Conservation (phyloP, 805 yeast species). For the Sungouiozyma ichnusensis region DNA sequence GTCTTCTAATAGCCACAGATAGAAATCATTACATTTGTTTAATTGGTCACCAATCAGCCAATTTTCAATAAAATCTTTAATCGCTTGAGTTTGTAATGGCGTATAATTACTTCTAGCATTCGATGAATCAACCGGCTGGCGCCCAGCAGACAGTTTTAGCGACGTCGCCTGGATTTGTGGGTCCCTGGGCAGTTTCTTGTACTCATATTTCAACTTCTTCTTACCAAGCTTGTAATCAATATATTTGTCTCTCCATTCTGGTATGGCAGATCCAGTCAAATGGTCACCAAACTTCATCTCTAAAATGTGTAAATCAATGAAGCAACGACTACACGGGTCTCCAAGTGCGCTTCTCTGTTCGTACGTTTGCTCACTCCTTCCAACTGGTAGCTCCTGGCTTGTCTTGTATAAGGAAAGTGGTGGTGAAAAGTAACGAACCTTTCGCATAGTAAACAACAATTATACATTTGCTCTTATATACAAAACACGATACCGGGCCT, state of each 20-base stretch:
- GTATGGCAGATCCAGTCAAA: slow-evolving; percentile 53
- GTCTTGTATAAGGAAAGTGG: too few species aligned
- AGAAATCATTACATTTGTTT: slow-evolving; percentile 26
- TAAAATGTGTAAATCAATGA: too few species aligned
- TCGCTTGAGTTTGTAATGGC: slow-evolving; percentile 9
- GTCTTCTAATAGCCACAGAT: slow-evolving; percentile 22
- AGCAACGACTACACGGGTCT: too few species aligned
- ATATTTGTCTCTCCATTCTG: slow-evolving; percentile 82
- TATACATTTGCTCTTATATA: too few species aligned
- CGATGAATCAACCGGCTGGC: neutral
- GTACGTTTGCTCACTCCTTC: too few species aligned
- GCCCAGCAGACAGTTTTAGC: neutral
- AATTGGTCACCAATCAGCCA: slow-evolving; percentile 26
- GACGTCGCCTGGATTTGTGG: slow-evolving; percentile 1
- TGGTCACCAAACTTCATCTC: slow-evolving; percentile 62
- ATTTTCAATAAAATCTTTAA: slow-evolving; percentile 23
- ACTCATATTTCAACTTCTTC: slow-evolving; percentile 28
- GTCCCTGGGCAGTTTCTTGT: slow-evolving; percentile 6
- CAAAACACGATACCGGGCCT: too few species aligned
- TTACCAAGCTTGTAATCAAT: slow-evolving; percentile 52
- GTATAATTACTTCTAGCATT: slow-evolving; percentile 2
- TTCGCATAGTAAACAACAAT: too few species aligned
- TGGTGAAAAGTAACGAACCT: too few species aligned
- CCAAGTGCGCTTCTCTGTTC: too few species aligned
- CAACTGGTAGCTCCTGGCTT: too few species aligned